phyloP scores from a whole-genome alignment of 129 eudicot species.

The Flaveria trinervia region DNA sequence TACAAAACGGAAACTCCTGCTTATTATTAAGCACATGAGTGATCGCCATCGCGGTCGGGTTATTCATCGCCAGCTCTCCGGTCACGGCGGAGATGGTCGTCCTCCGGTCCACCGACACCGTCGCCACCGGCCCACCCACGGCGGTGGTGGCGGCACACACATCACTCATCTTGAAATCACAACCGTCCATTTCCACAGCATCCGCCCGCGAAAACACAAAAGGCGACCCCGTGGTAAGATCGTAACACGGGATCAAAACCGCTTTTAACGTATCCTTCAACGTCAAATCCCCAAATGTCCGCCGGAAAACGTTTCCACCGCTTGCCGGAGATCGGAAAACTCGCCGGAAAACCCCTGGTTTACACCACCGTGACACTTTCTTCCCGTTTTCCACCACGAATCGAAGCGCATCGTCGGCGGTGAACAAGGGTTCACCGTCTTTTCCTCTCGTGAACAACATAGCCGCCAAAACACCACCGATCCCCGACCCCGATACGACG shows the following conservation, averaged over 20 bases:
- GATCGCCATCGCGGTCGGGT: slow-evolving; percentile 84
- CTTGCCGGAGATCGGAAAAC: slow-evolving; percentile 32
- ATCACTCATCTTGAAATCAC: slow-evolving; percentile 69
- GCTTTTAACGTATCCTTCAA: slow-evolving; percentile 74
- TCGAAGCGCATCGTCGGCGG: slow-evolving; percentile 53
- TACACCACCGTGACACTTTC: slow-evolving; percentile 25
- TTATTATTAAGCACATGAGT: slow-evolving; percentile 79
- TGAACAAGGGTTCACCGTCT: slow-evolving; percentile 57
- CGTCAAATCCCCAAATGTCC: slow-evolving; percentile 51
- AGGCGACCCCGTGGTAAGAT: slow-evolving; percentile 62
- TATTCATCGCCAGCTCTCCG: slow-evolving; percentile 76
- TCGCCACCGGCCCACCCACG: slow-evolving; percentile 34
- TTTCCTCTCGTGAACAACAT: slow-evolving; percentile 53
- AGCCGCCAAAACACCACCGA: slow-evolving; percentile 64
- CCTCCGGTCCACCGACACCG: slow-evolving; percentile 58
- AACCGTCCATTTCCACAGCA: slow-evolving; percentile 76
- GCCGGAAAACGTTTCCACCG: slow-evolving; percentile 40
- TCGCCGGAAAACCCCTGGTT: slow-evolving; percentile 39
- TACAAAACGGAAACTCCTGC: slow-evolving; percentile 81
- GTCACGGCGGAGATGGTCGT: slow-evolving; percentile 60
- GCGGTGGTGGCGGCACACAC: slow-evolving; percentile 81
- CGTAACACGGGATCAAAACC: slow-evolving; percentile 79
- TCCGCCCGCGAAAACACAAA: slow-evolving; percentile 92
- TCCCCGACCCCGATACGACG: slow-evolving; percentile 75
- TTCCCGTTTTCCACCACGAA: slow-evolving; percentile 41